These are phyloP conservation scores for Fusarium nygamai DNA, from an alignment of 2,329 filamentous ascomycete species.

Conservation along the genomic window DNA sequence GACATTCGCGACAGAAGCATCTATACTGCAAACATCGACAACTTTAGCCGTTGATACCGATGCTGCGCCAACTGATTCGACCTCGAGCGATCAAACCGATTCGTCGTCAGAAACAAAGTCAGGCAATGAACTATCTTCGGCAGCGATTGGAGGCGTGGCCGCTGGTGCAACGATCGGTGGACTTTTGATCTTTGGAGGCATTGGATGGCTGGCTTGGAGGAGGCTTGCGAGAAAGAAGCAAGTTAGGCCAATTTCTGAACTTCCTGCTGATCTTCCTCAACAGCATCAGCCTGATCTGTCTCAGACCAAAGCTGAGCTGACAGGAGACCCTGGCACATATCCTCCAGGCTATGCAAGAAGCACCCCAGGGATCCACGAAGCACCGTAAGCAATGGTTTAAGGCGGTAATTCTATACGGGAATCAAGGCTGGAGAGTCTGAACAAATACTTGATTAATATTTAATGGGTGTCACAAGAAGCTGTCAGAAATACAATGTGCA, in stretches of 20 bases:
- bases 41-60: accelerated
- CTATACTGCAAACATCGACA: neutral
- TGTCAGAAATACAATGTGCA: neutral
- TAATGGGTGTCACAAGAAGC: neutral
- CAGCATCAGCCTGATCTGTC: neutral
- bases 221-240: neutral
- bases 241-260: neutral
- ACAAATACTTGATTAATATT: neutral
- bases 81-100: neutral
- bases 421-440: neutral
- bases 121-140: neutral
- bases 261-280: neutral
- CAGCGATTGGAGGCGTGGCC: neutral
- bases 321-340: neutral
- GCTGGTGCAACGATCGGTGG: neutral
- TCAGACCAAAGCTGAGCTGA: neutral
- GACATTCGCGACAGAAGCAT: neutral
- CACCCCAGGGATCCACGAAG: neutral
- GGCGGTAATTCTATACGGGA: too few species aligned
- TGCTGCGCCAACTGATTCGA: neutral
- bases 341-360: neutral
- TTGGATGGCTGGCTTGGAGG: neutral
- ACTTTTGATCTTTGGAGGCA: neutral
- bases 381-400: neutral
- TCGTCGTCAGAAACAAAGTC: neutral